Conservation (phyloP, 768 basidiomycete genomes). For the Mycena indigotica region DNA sequence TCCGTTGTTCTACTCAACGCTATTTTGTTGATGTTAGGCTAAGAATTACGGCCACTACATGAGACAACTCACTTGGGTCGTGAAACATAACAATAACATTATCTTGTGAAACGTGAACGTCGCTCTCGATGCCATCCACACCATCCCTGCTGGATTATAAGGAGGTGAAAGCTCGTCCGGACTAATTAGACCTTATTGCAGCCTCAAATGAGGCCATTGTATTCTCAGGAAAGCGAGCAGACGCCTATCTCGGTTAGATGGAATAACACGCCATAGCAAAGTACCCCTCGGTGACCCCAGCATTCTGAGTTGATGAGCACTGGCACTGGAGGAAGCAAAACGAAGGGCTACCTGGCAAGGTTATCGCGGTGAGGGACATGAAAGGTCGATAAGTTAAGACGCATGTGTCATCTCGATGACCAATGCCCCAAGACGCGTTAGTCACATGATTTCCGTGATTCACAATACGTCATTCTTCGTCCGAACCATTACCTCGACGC, state of each 20-base stretch:
- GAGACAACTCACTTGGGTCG: conserved; percentile 53
- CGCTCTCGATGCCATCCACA: conserved; percentile 30
- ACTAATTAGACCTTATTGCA: conserved; percentile 47
- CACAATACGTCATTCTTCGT: too few relatives aligned
- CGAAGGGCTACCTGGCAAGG: too few relatives aligned
- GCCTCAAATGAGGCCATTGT: conserved; percentile 72
- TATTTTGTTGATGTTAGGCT: conserved; percentile 25
- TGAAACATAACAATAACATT: conserved; percentile 73
- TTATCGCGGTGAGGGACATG: too few relatives aligned
- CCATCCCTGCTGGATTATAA: conserved; percentile 4
- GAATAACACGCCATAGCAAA: too few relatives aligned
- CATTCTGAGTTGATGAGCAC: conserved; percentile 42
- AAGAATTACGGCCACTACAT: conserved; percentile 7
- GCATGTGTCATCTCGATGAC: neutral
- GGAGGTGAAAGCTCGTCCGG: neutral
- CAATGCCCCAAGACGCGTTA: too few relatives aligned
- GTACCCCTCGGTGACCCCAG: conserved; percentile 35
- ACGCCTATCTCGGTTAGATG: too few relatives aligned
- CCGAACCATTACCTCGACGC: too few relatives aligned
- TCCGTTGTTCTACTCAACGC: conserved; percentile 63
- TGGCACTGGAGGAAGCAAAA: neutral
- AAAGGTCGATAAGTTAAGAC: neutral
- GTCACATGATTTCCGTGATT: too few relatives aligned
- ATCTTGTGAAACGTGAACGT: conserved; percentile 72
- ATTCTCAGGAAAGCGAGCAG: conserved; percentile 68